These are phyloP conservation scores for Gomphus bonarii DNA, from an alignment of 1,284 basidiomycete species.

Conservation along the genomic window DNA sequence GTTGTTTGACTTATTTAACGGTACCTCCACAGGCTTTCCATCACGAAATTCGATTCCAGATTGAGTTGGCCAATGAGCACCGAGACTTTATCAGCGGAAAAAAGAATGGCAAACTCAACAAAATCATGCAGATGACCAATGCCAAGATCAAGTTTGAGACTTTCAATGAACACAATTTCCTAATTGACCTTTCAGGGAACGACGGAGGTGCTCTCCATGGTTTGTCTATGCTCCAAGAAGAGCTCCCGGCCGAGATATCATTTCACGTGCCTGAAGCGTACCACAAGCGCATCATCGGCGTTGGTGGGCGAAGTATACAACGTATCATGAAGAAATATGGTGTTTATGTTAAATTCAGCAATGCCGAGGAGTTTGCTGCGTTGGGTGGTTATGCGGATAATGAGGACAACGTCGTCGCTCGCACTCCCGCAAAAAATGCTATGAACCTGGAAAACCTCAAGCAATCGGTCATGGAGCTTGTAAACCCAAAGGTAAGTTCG, in stretches of 20 bases:
- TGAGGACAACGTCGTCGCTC: constrained; percentile 96
- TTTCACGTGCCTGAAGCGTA: constrained; percentile 99
- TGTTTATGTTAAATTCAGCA: constrained; percentile 99
- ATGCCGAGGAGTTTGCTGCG: constrained; percentile 94
- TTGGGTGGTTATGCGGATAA: constrained; percentile 95
- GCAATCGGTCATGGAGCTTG: constrained; percentile 94
- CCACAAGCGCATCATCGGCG: constrained; percentile 99
- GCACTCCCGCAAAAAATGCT: constrained; percentile 96
- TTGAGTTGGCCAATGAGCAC: constrained; percentile 96
- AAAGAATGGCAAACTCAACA: constrained; percentile 98
- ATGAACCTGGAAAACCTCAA: constrained; percentile 93
- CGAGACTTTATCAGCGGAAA: constrained; percentile 98
- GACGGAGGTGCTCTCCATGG: constrained; percentile 77
- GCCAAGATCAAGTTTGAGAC: constrained; percentile 99
- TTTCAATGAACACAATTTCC: constrained; percentile 97
- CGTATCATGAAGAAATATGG: constrained; percentile 99
- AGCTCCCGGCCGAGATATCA: constrained; percentile 96
- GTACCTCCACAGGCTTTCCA: constrained; percentile 62
- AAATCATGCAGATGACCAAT: constrained; percentile 93
- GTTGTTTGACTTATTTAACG: neutral
- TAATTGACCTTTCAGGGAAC: constrained; percentile 87
- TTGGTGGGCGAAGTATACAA: constrained; percentile 97
- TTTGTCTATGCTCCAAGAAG: constrained; percentile 85
- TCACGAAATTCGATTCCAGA: constrained; percentile 96
- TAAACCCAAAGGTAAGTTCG: constrained; percentile 75